phyloP scores from a whole-genome alignment of 2,329 filamentous ascomycete species.

The Periconia digitata region DNA sequence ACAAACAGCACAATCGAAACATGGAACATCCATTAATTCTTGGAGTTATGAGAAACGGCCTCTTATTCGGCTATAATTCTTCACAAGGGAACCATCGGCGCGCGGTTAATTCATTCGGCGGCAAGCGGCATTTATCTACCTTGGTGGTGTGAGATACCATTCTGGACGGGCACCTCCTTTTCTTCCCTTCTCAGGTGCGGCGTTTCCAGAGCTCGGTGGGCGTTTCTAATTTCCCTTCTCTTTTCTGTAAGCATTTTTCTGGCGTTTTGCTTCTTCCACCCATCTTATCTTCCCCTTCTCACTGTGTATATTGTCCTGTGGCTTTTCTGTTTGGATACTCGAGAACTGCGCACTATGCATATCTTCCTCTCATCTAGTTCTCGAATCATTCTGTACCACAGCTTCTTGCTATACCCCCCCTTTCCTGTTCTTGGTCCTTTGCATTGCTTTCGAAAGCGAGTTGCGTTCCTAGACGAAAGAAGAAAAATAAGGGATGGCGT shows the following conservation, averaged over 20 bases:
- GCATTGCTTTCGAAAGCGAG: neutral
- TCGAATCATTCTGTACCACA: too few species aligned
- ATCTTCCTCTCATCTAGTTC: neutral
- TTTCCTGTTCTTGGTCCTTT: neutral
- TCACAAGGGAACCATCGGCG: too few species aligned
- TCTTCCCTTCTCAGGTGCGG: neutral
- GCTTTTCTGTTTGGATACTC: too few species aligned
- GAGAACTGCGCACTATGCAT: neutral
- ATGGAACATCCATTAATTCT: constrained; percentile 15
- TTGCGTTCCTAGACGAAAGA: neutral
- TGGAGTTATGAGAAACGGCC: constrained; percentile 18
- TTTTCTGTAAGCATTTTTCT: constrained; percentile 15
- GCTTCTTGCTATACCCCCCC: too few species aligned
- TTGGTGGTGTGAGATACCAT: constrained; percentile 30
- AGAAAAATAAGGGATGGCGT: neutral
- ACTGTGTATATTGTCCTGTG: too few species aligned
- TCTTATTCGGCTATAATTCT: constrained; percentile 17
- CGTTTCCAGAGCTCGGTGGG: too few species aligned
- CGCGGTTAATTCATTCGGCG: constrained; percentile 10
- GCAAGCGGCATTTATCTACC: constrained; percentile 22
- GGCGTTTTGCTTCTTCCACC: constrained; percentile 5
- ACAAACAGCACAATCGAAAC: constrained; percentile 16
- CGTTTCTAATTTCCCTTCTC: constrained; percentile 15
- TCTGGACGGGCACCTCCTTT: constrained; percentile 13
- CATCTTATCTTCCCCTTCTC: neutral